A percentile compares a stretch with the other conserved stretches of the same genome.
Conservation (phyloP, 805 yeast genomes). For the Saturnispora ahearnii region DNA sequence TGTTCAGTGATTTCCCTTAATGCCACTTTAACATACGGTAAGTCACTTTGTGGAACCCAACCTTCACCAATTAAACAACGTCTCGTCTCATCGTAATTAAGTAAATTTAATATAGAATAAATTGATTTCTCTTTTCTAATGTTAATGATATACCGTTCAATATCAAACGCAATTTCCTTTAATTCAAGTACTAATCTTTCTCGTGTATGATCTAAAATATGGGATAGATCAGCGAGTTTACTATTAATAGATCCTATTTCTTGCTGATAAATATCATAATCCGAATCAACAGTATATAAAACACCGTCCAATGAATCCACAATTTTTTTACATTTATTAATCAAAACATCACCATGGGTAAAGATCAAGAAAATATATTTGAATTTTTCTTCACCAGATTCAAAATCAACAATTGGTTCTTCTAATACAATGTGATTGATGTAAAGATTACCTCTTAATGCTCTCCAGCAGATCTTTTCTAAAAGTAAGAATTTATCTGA, state of each 20-base stretch:
- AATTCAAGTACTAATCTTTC: constrained; percentile 70
- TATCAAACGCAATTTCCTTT: constrained; percentile 63
- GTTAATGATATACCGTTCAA: constrained; percentile 63
- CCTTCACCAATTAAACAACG: constrained; percentile 90
- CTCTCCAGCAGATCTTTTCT: constrained; percentile 85
- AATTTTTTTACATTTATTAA: constrained; percentile 63
- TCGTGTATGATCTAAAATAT: constrained; percentile 55
- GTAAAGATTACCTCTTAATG: constrained; percentile 83
- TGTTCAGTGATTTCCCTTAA: constrained; percentile 55
- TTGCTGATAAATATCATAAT: constrained; percentile 32
- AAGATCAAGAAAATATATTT: constrained; percentile 83
- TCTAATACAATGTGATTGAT: constrained; percentile 68
- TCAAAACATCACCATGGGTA: constrained; percentile 76
- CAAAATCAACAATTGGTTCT: constrained; percentile 54
- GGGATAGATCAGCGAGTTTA: constrained; percentile 32
- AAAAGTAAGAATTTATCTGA: constrained; percentile 59
- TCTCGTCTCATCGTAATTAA: constrained; percentile 76
- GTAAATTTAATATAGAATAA: constrained; percentile 65
- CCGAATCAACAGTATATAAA: constrained; percentile 48
- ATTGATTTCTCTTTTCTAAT: constrained; percentile 76
- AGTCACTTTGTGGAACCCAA: constrained; percentile 84
- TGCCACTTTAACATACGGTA: constrained; percentile 54
- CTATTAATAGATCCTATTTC: constrained; percentile 43
- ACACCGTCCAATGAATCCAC: constrained; percentile 86
- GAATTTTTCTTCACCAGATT: constrained; percentile 43